Percentiles rank a stretch among this genome's conserved stretches.
Evolutionary conservation across 495 filamentous ascomycete genomes (phyloP).

Genomic region (Neurospora cerealis): DNA sequence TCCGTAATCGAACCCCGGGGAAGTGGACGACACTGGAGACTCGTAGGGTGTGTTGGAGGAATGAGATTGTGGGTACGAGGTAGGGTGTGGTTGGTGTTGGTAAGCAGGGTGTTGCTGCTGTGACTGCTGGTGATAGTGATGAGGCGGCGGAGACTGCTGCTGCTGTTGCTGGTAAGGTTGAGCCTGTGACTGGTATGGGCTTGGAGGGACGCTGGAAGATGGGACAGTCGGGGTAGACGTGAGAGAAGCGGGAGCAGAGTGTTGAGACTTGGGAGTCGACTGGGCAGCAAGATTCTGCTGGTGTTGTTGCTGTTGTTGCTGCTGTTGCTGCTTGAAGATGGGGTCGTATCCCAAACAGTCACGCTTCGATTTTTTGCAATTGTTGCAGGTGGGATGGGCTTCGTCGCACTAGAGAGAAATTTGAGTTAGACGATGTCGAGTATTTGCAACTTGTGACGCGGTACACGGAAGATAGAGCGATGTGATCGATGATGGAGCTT

Average conservation of each 20-base stretch:
- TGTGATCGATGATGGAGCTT: neutral
- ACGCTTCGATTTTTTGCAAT: slow-evolving; percentile 96
- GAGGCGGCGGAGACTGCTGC: slow-evolving; percentile 27
- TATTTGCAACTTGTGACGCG: neutral
- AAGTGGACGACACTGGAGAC: slow-evolving; percentile 29
- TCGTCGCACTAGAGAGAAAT: slow-evolving; percentile 73
- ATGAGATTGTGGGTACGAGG: slow-evolving; percentile 18
- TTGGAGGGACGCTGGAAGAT: slow-evolving; percentile 21
- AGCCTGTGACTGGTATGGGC: slow-evolving; percentile 23
- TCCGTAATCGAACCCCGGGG: slow-evolving; percentile 54
- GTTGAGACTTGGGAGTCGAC: slow-evolving; percentile 14
- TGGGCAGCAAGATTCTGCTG: slow-evolving; percentile 17
- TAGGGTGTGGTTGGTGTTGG: slow-evolving; percentile 23
- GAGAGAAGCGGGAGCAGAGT: slow-evolving; percentile 17
- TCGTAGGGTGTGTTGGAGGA: slow-evolving; percentile 24
- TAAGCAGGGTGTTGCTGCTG: slow-evolving; percentile 4
- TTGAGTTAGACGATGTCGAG: slow-evolving; percentile 6
- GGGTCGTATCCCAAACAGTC: slow-evolving; percentile 97
- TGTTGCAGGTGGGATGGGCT: slow-evolving; percentile 85
- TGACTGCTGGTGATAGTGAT: slow-evolving; percentile 18
- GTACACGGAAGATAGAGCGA: neutral
- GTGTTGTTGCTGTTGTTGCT: slow-evolving; percentile 20
- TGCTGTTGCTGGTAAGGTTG: slow-evolving; percentile 20
- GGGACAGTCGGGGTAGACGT: slow-evolving; percentile 15
- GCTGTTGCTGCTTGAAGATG: slow-evolving; percentile 84